A percentile compares a stretch with the other conserved stretches of the same genome.
These are phyloP conservation scores for Rickenella mellea DNA, from an alignment of 768 basidiomycete genomes.

Conservation along the genomic window DNA sequence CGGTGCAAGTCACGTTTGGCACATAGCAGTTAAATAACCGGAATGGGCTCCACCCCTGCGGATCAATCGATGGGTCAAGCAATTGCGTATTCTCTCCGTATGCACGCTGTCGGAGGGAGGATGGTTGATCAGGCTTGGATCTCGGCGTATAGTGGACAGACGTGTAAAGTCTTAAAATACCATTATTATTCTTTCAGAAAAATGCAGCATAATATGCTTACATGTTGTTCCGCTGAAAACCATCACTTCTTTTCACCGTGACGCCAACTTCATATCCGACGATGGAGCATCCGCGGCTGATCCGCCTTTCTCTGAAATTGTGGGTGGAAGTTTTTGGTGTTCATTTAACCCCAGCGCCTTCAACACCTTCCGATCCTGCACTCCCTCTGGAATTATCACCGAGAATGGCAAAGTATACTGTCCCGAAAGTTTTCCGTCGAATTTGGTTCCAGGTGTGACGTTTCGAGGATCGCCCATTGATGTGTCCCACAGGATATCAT, in stretches of 20 bases:
- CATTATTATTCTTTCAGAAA: not conserved
- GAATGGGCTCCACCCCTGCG: constrained; percentile 1
- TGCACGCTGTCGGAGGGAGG: not conserved
- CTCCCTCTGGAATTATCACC: not conserved
- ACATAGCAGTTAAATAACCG: not conserved
- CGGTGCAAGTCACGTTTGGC: not conserved
- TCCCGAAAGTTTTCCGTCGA: not conserved
- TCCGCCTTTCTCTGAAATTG: not conserved
- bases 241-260: not conserved
- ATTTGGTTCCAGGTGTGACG: not conserved
- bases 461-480: constrained; percentile 1
- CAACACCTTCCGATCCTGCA: not conserved
- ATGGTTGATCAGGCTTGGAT: not conserved
- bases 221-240: not conserved
- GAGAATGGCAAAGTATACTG: constrained; percentile 1
- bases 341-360: not conserved
- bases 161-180: not conserved
- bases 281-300: not conserved
- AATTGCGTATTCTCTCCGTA: not conserved
- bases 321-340: not conserved
- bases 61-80: not conserved
- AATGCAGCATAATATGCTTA: not conserved
- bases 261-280: not conserved
- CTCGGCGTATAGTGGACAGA: not conserved
- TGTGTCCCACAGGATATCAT: constrained; percentile 2